Conservation (phyloP, 192 early-diverging fungal genomes). For the Thamnidium elegans region DNA sequence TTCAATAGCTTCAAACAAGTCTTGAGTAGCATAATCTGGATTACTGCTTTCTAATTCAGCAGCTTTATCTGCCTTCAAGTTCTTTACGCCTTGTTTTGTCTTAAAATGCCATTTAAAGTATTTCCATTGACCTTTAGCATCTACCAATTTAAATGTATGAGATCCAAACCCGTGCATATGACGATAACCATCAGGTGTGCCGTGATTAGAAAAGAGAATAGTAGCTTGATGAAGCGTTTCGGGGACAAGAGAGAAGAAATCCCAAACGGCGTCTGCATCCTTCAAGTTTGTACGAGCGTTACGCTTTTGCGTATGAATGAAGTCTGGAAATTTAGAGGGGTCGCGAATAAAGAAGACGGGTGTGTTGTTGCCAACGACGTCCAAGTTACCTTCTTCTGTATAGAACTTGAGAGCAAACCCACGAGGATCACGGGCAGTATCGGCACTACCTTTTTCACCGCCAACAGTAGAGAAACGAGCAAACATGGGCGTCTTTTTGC, state of each 20-base stretch:
- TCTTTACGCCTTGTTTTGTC: conserved; percentile 76
- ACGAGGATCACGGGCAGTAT: conserved; percentile 77
- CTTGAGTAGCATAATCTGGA: conserved; percentile 70
- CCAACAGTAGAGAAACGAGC: conserved; percentile 78
- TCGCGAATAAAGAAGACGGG: conserved; percentile 83
- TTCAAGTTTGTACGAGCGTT: conserved; percentile 72
- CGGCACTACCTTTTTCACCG: conserved; percentile 70
- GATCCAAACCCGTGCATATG: conserved; percentile 84
- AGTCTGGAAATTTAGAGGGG: conserved; percentile 76
- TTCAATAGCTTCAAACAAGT: conserved; percentile 72
- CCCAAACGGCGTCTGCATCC: conserved; percentile 70
- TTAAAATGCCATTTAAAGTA: conserved; percentile 88
- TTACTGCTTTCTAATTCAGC: conserved; percentile 52
- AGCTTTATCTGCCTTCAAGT: conserved; percentile 63
- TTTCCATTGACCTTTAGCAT: conserved; percentile 57
- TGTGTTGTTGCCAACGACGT: conserved; percentile 84
- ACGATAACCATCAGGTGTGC: conserved; percentile 72
- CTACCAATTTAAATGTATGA: conserved; percentile 77
- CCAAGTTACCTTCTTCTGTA: conserved; percentile 83
- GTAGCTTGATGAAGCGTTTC: conserved; percentile 80
- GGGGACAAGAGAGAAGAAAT: conserved; percentile 73
- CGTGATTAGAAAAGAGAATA: conserved; percentile 80
- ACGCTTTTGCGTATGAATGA: conserved; percentile 83
- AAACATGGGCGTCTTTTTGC: conserved; percentile 80
- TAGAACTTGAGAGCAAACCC: conserved; percentile 85